Conservation (phyloP, 2,329 filamentous ascomycete species). For the Apiospora rasikravindrae region DNA sequence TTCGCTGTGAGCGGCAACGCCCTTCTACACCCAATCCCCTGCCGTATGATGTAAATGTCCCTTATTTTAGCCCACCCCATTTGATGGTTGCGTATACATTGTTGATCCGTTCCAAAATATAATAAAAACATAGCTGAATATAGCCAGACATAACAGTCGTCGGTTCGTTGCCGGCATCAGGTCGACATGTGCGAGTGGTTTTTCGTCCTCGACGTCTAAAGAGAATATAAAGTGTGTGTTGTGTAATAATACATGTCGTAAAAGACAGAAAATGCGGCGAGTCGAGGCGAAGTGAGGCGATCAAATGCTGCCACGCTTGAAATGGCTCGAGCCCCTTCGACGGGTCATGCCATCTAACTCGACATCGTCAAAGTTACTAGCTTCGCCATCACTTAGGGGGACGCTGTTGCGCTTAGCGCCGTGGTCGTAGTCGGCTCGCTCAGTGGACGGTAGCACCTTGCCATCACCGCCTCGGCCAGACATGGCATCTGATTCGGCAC, state of each 20-base stretch:
- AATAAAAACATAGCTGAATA: slow-evolving; percentile 8
- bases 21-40: slow-evolving; percentile 1
- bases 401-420: slow-evolving; percentile 43
- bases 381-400: slow-evolving; percentile 54
- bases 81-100: slow-evolving; percentile 9
- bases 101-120: not conserved
- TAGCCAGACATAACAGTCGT: slow-evolving; percentile 13
- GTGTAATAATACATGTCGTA: slow-evolving; percentile 17
- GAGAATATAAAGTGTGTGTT: slow-evolving; percentile 7
- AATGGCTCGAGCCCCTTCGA: slow-evolving; percentile 41
- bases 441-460: slow-evolving; percentile 20
- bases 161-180: slow-evolving; percentile 6
- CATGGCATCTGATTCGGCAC: slow-evolving; percentile 56
- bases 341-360: slow-evolving; percentile 42
- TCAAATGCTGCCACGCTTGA: slow-evolving; percentile 55
- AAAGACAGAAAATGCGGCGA: not conserved
- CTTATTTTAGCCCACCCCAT: slow-evolving; percentile 1
- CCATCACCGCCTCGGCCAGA: slow-evolving; percentile 42
- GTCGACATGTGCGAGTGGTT: not conserved
- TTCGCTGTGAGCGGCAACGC: slow-evolving; percentile 9
- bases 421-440: slow-evolving; percentile 25
- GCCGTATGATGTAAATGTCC: slow-evolving; percentile 1
- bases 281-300: not conserved
- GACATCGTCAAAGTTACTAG: slow-evolving; percentile 49
- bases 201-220: not conserved